Base-by-base conservation (phyloP, 2,329 filamentous ascomycete species). In the Verticillium albo-atrum region DNA sequence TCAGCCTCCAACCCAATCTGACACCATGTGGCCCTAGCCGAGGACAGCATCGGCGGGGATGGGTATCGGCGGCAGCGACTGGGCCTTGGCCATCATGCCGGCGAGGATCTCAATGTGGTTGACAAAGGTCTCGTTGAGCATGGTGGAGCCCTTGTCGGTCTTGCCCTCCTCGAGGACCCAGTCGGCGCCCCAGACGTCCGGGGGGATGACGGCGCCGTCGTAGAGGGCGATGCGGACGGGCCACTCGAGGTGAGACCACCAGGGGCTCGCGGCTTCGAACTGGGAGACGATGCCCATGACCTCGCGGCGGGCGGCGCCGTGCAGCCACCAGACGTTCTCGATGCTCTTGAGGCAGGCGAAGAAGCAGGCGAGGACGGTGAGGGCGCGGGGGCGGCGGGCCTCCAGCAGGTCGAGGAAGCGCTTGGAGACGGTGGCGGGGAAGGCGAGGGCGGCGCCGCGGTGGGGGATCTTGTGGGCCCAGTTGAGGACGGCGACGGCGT, bases 281-380 rank as follows among this genome's bases (percentile, higher is more conserved):
- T 86, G 71, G 35, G 79, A 80, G 23, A 85, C 79, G 26, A 89
- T 79, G 23, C 87, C 86, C 68, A 85, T 82, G 17, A 91, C 83
- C 65, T 91, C 85, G 58, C 85, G 81, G 17, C 82, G 80, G 7
- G 87, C 82, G 66, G 89, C 87, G 42, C 88, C 86, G 23, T 85
- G 80, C 28, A 90, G 75, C 88, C 89, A 91, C 89, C 89, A 91
- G 17, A 86, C 75, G 17, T 77, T 71, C 61, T 88, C 82, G 62
- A 89, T 76, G 34, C 80, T 80, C 67, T 87, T 87, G 54, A 90
- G 75, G 37, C 89, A 74, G 28, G 85, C 86, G 66, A 89, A 89
- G 70, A 88, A 89, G 69, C 84, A 86, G 6, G 86, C 86, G 1
- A 89, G 78, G 35, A 89, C 85, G 32, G 82, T 81, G 28, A 89